These are phyloP conservation scores for Pelargonium nanum DNA, from an alignment of 345 rosid species.

Conservation along the genomic window DNA sequence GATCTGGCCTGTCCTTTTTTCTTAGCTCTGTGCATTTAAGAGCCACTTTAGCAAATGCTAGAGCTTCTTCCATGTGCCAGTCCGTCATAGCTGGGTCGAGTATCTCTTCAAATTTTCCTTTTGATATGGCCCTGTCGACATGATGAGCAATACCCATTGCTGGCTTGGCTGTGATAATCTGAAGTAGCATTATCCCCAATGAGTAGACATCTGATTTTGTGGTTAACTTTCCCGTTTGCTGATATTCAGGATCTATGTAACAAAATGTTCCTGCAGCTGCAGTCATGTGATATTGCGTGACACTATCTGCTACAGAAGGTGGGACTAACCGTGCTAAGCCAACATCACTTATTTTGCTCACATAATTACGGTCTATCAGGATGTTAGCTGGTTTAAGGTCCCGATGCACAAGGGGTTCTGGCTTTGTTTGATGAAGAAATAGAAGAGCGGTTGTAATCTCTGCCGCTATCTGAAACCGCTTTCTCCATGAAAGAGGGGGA, in stretches of 20 bases:
- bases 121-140: conserved; percentile 48
- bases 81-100: conserved; percentile 57
- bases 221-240: conserved; percentile 86
- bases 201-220: conserved; percentile 77
- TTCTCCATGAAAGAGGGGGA: conserved; percentile 68
- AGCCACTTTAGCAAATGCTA: conserved; percentile 45
- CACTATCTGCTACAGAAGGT: conserved; percentile 59
- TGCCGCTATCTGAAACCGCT: conserved; percentile 68
- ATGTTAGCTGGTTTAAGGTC: conserved; percentile 84
- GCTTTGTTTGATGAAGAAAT: conserved; percentile 85
- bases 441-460: conserved; percentile 70
- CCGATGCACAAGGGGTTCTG: conserved; percentile 84
- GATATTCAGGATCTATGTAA: conserved; percentile 89
- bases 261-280: conserved; percentile 88
- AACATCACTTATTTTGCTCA: conserved; percentile 86
- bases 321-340: conserved; percentile 88
- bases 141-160: conserved; percentile 80
- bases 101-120: conserved; percentile 40
- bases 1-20: conserved; percentile 75
- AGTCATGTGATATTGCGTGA: conserved; percentile 81
- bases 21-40: conserved; percentile 67
- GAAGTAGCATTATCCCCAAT: conserved; percentile 68
- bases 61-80: conserved; percentile 78
- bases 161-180: conserved; percentile 58
- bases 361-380: conserved; percentile 69